Base-by-base conservation (phyloP, 352 stramenopile genomes). In the Phytophthora tentaculata region DNA sequence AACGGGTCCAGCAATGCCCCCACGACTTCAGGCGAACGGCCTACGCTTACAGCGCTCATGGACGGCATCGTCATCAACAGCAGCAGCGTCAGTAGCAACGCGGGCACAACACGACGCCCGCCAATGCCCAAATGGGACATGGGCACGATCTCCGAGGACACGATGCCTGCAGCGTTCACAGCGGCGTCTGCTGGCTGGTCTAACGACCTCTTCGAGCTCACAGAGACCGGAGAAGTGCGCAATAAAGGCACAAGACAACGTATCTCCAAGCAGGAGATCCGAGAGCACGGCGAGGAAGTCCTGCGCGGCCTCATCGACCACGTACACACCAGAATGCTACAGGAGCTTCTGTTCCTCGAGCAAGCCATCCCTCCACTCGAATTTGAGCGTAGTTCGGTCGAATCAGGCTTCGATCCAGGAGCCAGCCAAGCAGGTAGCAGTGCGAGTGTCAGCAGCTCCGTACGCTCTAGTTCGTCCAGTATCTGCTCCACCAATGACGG, bases 401-500 rank as follows among this genome's bases (percentile, higher is more conserved):
- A 67, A 17, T 91, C 82, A 20, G 74, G 69, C 1, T 87, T 84
- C 47, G 74, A 80, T 26, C 76, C 76, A 6, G 69, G 69, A 8
- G 65, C 66, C 13, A 89, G 80, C 39, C 66, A 69, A 23, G 47
- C 67, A 24, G 69, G 73, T 50, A 68, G 61, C 20, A 67, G 50
- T 22, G 61, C 60, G 24, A 82, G 73, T 53, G 41, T 50, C 43
- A 60, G 62, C 22, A 70, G 71, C 43, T 82, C 74, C 0, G 80
- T 91, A n/a, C 75, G 83, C 2, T 91, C 81, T 14, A 90, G 81
- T 44, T 92, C 83, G 44, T 91, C 83, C n/a, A 89, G 79, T 56
- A 94, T 94, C 55, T 92, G 86, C 71, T 94, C 86, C 6, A 94
- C 86, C 0, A 86, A 82, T 39, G 86, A 94, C 59, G 86, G 86